Evolutionary conservation across 116 monocot genomes (phyloP).

Genomic region (Posidonia oceanica): DNA sequence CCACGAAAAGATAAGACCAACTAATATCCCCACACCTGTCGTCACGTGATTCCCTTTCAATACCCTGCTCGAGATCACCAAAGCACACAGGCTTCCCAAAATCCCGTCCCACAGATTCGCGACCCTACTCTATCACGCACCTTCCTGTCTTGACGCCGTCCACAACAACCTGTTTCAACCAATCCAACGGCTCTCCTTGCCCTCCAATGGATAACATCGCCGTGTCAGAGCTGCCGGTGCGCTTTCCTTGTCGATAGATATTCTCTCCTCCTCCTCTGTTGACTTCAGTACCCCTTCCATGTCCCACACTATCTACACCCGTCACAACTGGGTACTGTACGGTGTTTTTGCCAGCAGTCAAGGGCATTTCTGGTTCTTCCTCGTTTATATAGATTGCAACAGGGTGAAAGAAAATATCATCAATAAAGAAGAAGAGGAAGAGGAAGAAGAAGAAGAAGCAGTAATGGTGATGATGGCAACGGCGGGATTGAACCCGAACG

Average conservation of each 20-base stretch:
- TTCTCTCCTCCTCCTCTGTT: background rate
- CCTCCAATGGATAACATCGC: background rate
- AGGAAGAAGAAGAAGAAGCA: background rate
- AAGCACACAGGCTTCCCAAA: too few relatives aligned
- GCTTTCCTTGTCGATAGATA: too few relatives aligned
- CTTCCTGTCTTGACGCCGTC: background rate
- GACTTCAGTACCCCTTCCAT: background rate
- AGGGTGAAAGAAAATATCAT: background rate
- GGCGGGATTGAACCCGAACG: conserved; percentile 56
- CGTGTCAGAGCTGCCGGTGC: background rate
- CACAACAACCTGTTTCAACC: too few relatives aligned
- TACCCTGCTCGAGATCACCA: too few relatives aligned
- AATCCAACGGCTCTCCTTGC: background rate
- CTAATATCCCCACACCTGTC: too few relatives aligned
- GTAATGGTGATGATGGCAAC: conserved; percentile 32
- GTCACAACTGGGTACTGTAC: too few relatives aligned
- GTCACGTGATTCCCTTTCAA: too few relatives aligned
- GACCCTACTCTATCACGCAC: background rate
- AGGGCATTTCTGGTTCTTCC: background rate
- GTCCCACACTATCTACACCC: too few relatives aligned
- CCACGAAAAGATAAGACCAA: too few relatives aligned
- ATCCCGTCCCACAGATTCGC: conserved; percentile 2
- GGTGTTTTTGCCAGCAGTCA: background rate
- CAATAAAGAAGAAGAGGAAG: background rate
- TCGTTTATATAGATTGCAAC: background rate